Base-by-base conservation (phyloP, 2,329 filamentous ascomycete species). In the Xylariales sp. region DNA sequence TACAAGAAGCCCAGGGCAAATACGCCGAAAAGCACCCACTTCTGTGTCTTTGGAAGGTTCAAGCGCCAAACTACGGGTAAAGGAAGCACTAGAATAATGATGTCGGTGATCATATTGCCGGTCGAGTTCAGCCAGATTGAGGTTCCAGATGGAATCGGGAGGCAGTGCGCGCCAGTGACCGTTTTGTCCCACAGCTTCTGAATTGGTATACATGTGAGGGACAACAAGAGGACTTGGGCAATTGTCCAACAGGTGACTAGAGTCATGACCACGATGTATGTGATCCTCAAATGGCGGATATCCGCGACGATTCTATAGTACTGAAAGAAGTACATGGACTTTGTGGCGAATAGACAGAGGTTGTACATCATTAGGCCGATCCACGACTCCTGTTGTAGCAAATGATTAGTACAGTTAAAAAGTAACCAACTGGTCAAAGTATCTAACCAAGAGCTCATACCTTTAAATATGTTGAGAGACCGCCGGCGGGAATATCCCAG, bases 1-100 rank as follows among this genome's bases (percentile, higher is more conserved):
- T 14, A 33, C 31, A 33, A 33, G 18, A 33, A 33, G 14, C 31
- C 31, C 16, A 33, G 12, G 10, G 17, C 14, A 24, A 33, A 33
- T 16, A 33, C 15, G 2, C 17, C 16, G 6, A n/a, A 16, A n/a
- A 33, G 15, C 31, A 23, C 13, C 10, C 19, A 19, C 19, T 23
- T 33, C 31, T 33, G 31, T 6, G 17, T 13, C 6, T 4, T 16
- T 6, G 12, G 6, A 7, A 33, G 16, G n/a, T 23, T 16, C 13
- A 33, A 3, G 16, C 7, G 6, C 18, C 31, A n/a, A n/a, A 33
- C 11, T n/a, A 19, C 31, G 10, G 18, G 13, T n/a, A 33, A 13
- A 19, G 31, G 31, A 12, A 33, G 5, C 19, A 33, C 13, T 13
- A 33, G 23, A 12, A 33, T 19, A 7, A 33, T 23, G 19, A 33